A percentile compares a stretch with the other conserved stretches of the same genome.
Evolutionary conservation across 1,139 yeast species (phyloP).

Genomic region (Lodderomyces metapsilosis): DNA sequence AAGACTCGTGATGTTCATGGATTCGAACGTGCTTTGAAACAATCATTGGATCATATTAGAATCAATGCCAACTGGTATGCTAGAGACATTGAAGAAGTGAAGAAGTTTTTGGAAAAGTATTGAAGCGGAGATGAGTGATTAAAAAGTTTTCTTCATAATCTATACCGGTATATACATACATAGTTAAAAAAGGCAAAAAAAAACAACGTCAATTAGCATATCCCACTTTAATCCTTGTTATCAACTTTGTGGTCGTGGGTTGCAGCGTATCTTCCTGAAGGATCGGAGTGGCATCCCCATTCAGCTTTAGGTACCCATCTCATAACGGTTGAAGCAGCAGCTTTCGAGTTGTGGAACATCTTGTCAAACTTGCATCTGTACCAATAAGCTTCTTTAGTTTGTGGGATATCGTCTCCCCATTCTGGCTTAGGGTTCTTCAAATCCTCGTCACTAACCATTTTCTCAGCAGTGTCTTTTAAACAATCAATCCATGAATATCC

Average conservation of each 20-base stretch:
- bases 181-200: neutral
- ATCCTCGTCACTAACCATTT: constrained; percentile 82
- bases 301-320: constrained; percentile 99
- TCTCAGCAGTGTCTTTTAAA: constrained; percentile 91
- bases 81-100: constrained; percentile 30
- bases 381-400: constrained; percentile 99
- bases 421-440: constrained; percentile 86
- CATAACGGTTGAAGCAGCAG: constrained; percentile 96
- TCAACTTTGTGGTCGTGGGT: constrained; percentile 66
- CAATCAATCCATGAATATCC: constrained; percentile 99
- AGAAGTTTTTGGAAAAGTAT: constrained; percentile 22
- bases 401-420: constrained; percentile 95
- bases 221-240: constrained; percentile 5
- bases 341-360: constrained; percentile 77
- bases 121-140: neutral
- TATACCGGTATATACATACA: constrained; percentile 1
- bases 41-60: constrained; percentile 52
- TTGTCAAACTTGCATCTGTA: constrained; percentile 96
- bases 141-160: neutral
- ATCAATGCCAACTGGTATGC: constrained; percentile 49
- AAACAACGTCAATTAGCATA: neutral
- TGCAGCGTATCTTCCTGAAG: constrained; percentile 94
- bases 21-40: constrained; percentile 57
- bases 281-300: constrained; percentile 99
- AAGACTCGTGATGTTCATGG: constrained; percentile 55